These are phyloP conservation scores for Loxodes magnus DNA, from an alignment of 73 alveolate species.

Conservation along the genomic window DNA sequence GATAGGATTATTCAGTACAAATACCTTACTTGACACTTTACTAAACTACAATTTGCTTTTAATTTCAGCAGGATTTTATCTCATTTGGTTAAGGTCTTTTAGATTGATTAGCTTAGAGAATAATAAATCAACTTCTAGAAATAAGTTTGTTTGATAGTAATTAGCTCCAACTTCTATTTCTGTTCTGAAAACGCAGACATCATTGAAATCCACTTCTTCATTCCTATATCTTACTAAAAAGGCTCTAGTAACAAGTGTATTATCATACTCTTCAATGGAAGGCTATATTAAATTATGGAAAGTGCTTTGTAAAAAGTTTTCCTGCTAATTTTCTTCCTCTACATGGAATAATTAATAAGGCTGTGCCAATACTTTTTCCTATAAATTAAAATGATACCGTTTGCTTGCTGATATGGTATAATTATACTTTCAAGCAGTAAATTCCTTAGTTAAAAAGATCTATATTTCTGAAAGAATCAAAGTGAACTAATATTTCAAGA, in stretches of 20 bases:
- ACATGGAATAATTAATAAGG: neutral
- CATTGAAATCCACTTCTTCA: slow-evolving; percentile 33
- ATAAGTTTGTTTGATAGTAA: neutral
- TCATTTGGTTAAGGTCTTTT: neutral
- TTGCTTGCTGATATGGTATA: slow-evolving; percentile 1
- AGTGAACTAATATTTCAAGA: slow-evolving; percentile 26
- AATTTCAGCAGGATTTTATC: neutral
- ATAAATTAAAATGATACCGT: neutral
- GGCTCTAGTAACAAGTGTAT: neutral
- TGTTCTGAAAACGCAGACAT: slow-evolving; percentile 12
- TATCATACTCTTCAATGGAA: neutral
- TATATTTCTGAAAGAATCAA: slow-evolving; percentile 33
- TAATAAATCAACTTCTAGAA: slow-evolving; percentile 1
- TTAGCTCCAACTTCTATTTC: slow-evolving; percentile 16
- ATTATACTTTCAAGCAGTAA: slow-evolving; percentile 11
- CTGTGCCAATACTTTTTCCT: neutral
- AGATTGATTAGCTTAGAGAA: neutral
- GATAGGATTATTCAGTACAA: neutral
- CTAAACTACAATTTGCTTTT: neutral
- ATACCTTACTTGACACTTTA: slow-evolving; percentile 5
- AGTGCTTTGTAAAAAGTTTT: slow-evolving; percentile 4
- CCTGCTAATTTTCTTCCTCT: neutral
- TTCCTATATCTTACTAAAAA: slow-evolving; percentile 23
- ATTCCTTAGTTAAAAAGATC: slow-evolving; percentile 38
- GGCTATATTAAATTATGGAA: neutral